Base-by-base conservation (phyloP, 1,139 yeast species). In the Magnusiomyces clavatus region DNA sequence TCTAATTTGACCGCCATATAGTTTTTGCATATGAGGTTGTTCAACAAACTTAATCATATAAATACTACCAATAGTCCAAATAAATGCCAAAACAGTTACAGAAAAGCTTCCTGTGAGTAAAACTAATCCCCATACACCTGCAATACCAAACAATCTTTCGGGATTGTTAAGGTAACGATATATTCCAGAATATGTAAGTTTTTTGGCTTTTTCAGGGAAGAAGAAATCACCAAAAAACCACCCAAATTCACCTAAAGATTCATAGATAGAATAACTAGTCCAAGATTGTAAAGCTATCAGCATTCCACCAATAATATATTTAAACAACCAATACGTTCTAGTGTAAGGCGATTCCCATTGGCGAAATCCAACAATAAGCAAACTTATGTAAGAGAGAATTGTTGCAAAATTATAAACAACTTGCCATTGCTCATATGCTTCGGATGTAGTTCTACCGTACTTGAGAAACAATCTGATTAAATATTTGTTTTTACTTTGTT, bases 221-320 rank as follows among this genome's bases (percentile, higher is more conserved):
- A 86, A 86, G 68, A 86, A 86, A 65, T 86, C 96, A 54, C 96
- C 95, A 64, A 84, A 86, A 63, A 86, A 86, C 95, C 95, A 86
- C 14, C 95, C 95, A 66, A 83, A 86, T 57, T 84, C 86, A 3
- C 94, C 94, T 59, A 86, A 80, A 57, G 87, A 83, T 52, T 81
- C 81, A 58, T 82, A 76, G 43, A 86, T 85, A 16, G 89, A 85
- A 39, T 75, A 64, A 59, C 85, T 81, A 42, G 89, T 84, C 86
- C 90, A 82, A 31, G 77, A 65, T 62, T 86, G 95, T 44, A 88
- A 72, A 11, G 76, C 63, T 19, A 84, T 72, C 47, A 85, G 70
- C 58, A 77, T 68, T 0, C 64, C 55, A 2, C 89, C 88, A 37
- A 82, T 58, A 56, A 84, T 79, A 36, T 81, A 61, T 56, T 90